phyloP scores from a whole-genome alignment of 1,284 basidiomycete species.

The Pseudozyma thailandica region DNA sequence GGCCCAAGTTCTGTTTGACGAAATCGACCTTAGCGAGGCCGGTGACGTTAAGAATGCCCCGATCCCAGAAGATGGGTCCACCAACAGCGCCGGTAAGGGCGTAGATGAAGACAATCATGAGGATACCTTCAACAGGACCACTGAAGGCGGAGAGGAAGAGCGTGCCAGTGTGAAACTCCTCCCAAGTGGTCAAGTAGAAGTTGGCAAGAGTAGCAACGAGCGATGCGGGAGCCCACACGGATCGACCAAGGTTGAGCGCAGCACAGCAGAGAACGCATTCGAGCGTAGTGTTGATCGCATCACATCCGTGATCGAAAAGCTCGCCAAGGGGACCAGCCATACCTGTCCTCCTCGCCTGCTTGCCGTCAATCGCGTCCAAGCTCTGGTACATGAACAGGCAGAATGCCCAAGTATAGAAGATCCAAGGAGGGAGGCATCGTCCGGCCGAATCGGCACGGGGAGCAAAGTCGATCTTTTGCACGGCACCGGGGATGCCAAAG shows the following conservation, averaged over 20 bases:
- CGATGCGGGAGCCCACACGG: slow-evolving; percentile 94
- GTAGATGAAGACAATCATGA: slow-evolving; percentile 85
- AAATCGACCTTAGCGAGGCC: slow-evolving; percentile 72
- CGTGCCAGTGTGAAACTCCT: slow-evolving; percentile 90
- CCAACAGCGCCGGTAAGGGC: slow-evolving; percentile 74
- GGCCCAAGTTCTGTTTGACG: slow-evolving; percentile 66
- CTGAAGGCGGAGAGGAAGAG: slow-evolving; percentile 78
- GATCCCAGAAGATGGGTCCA: slow-evolving; percentile 82
- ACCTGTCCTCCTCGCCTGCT: slow-evolving; percentile 91
- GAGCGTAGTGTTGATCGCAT: slow-evolving; percentile 86
- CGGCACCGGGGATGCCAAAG: slow-evolving; percentile 47
- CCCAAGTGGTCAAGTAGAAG: slow-evolving; percentile 96
- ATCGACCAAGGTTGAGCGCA: slow-evolving; percentile 83
- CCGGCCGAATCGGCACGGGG: slow-evolving; percentile 15
- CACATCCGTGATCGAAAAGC: slow-evolving; percentile 92
- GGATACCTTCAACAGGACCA: slow-evolving; percentile 94
- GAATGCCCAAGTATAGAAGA: slow-evolving; percentile 75
- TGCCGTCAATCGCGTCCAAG: slow-evolving; percentile 89
- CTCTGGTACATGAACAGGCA: slow-evolving; percentile 94
- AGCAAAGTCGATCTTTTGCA: slow-evolving; percentile 33
- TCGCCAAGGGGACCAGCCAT: slow-evolving; percentile 96
- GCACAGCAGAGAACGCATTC: slow-evolving; percentile 57
- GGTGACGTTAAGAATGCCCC: slow-evolving; percentile 75
- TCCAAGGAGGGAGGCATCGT: slow-evolving; percentile 49
- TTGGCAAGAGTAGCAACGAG: slow-evolving; percentile 88